These are phyloP conservation scores for Colletotrichum spinosum DNA, from an alignment of 2,329 filamentous ascomycete species.

Conservation along the genomic window DNA sequence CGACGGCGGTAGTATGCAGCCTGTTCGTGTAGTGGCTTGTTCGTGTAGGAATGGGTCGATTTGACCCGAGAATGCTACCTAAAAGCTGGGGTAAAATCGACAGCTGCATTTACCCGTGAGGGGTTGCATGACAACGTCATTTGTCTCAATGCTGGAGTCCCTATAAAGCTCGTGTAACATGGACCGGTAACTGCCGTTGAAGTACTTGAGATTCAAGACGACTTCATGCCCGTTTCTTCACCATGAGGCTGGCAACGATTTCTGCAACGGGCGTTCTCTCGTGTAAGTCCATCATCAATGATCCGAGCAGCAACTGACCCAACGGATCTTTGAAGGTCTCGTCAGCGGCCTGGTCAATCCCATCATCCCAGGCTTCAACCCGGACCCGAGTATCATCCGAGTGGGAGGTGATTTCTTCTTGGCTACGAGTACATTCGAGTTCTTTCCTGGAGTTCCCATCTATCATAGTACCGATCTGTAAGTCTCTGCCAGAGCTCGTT, in stretches of 20 bases:
- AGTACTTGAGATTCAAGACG: not conserved
- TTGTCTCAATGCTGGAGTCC: not conserved
- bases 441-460: conserved; percentile 36
- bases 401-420: conserved; percentile 35
- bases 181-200: not conserved
- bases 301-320: not conserved
- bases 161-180: conserved; percentile 6
- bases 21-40: too few species aligned
- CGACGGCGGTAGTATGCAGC: too few species aligned
- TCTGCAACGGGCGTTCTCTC: not conserved
- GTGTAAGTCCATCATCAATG: not conserved
- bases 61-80: conserved; percentile 19
- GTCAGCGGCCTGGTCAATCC: conserved; percentile 28
- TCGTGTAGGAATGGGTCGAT: not conserved
- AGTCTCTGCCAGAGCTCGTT: not conserved
- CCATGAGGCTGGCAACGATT: too few species aligned
- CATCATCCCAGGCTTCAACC: conserved; percentile 38
- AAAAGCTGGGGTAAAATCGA: conserved; percentile 27
- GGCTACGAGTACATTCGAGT: conserved; percentile 36
- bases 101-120: conserved; percentile 33
- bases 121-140: conserved; percentile 28
- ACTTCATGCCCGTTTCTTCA: not conserved
- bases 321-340: not conserved
- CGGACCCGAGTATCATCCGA: conserved; percentile 35
- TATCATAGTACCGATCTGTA: conserved; percentile 37